Evolutionary conservation across 1,284 basidiomycete genomes (phyloP).

Genomic region (Schizophyllum amplum): DNA sequence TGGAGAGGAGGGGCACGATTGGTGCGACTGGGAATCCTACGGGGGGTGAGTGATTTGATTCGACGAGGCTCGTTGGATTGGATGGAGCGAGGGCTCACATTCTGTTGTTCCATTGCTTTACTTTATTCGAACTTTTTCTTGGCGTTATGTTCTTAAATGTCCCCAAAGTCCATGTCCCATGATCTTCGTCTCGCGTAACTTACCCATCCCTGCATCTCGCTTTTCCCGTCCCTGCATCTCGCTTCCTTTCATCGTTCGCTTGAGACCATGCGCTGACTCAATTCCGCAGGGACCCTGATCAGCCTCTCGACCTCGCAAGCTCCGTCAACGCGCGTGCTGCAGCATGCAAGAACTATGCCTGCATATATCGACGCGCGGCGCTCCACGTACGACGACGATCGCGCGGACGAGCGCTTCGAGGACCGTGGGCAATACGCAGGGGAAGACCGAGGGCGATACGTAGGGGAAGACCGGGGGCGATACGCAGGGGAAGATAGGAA

Average conservation of each 20-base stretch:
- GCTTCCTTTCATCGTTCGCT: no score
- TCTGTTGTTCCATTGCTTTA: no score
- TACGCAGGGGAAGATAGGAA: no score
- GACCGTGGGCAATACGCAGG: not conserved
- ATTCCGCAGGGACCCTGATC: not conserved
- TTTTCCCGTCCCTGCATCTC: no score
- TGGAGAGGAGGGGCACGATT: slow-evolving; percentile 65
- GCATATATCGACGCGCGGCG: not conserved
- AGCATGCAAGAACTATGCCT: not conserved
- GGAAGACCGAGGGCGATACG: not conserved
- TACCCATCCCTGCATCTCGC: no score
- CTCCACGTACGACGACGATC: not conserved
- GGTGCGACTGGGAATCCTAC: slow-evolving; percentile 21
- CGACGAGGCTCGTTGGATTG: no score
- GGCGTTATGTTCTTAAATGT: no score
- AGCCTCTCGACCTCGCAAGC: not conserved
- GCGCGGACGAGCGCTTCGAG: not conserved
- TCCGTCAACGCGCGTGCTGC: not conserved
- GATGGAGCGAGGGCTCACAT: no score
- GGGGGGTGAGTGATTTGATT: not conserved
- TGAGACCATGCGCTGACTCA: not conserved
- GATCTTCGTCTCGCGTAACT: no score
- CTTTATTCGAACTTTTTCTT: no score
- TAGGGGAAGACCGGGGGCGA: not conserved
- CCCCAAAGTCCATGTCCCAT: no score